Conservation (phyloP, 805 yeast genomes). For the Suhomyces tanzawaensis region DNA sequence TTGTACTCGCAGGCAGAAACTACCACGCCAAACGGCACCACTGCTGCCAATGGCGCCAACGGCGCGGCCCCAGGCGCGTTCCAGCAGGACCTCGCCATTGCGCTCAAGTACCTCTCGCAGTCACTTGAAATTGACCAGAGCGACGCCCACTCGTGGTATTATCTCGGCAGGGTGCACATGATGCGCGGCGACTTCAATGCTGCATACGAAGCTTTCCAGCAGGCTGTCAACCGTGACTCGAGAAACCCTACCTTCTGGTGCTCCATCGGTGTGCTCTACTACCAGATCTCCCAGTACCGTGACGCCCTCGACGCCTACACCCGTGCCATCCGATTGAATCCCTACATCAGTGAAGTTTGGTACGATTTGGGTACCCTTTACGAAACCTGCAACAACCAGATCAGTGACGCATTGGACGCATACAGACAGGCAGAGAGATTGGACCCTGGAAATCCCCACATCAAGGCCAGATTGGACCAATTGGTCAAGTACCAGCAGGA, state of each 20-base stretch:
- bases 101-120: constrained; percentile 77
- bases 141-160: constrained; percentile 97
- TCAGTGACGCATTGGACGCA: constrained; percentile 93
- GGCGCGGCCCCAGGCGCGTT: constrained; percentile 28
- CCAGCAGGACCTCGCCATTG: constrained; percentile 75
- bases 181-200: constrained; percentile 91
- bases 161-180: constrained; percentile 96
- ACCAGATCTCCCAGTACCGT: constrained; percentile 92
- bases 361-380: constrained; percentile 95
- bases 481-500: constrained; percentile 70
- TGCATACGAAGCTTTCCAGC: constrained; percentile 98
- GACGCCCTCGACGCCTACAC: constrained; percentile 98
- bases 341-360: constrained; percentile 97
- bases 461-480: constrained; percentile 88
- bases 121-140: constrained; percentile 84
- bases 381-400: constrained; percentile 95
- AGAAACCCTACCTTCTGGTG: constrained; percentile 99
- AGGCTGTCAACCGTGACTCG: constrained; percentile 94
- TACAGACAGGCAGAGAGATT: constrained; percentile 93
- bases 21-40: constrained; percentile 10
- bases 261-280: constrained; percentile 90
- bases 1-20: constrained; percentile 64
- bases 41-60: constrained; percentile 7
- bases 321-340: constrained; percentile 91
- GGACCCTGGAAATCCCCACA: constrained; percentile 92